phyloP scores from a whole-genome alignment of 2,329 filamentous ascomycete genomes.

The Colletotrichum acutatum region DNA sequence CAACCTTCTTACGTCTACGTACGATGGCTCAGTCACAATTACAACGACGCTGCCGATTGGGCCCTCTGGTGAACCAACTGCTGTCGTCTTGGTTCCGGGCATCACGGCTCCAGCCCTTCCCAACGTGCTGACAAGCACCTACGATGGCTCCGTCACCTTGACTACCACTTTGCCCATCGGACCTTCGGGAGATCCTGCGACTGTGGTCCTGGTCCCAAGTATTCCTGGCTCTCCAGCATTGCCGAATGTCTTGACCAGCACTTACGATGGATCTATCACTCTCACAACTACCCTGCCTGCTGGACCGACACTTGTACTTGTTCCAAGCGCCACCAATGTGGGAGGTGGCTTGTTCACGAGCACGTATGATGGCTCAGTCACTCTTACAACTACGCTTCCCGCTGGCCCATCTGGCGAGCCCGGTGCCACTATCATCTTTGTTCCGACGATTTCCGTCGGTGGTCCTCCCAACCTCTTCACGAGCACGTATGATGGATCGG shows the following conservation, averaged over 20 bases:
- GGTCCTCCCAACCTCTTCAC: neutral
- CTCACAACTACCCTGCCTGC: neutral
- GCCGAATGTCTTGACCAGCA: slow-evolving; percentile 3
- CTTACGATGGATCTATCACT: slow-evolving; percentile 1
- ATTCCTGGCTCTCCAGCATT: neutral
- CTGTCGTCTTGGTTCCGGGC: neutral
- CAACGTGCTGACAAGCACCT: neutral
- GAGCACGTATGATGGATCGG: slow-evolving; percentile 3
- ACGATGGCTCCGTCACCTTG: slow-evolving; percentile 4
- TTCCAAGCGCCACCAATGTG: neutral
- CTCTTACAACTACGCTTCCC: neutral
- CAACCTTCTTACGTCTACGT: neutral
- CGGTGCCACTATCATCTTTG: neutral
- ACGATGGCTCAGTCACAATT: neutral
- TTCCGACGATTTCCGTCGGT: neutral
- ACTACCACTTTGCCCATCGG: neutral
- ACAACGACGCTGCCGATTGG: neutral
- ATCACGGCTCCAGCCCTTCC: neutral
- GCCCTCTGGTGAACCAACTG: neutral
- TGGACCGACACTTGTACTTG: neutral
- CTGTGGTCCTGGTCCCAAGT: neutral
- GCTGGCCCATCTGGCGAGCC: neutral
- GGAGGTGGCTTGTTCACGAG: neutral
- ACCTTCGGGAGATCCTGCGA: neutral
- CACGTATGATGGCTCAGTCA: slow-evolving; percentile 6